Base-by-base conservation (phyloP, 352 stramenopile genomes). In the Phytophthora lateralis region DNA sequence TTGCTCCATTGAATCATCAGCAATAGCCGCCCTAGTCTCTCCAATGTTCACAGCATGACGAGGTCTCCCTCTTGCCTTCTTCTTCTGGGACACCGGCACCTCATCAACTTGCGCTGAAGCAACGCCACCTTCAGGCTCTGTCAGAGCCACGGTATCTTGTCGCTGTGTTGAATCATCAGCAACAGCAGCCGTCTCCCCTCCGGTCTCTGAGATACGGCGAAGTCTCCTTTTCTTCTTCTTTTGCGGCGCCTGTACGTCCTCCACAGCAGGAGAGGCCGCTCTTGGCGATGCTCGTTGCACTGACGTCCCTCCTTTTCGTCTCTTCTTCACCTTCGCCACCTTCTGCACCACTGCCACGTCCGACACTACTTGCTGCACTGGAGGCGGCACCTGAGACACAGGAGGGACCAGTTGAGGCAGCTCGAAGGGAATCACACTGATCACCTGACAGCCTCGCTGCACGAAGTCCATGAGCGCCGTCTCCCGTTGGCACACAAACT, bases 371-470 rank as follows among this genome's bases (percentile, higher is more conserved):
- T 50, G 20, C 21, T 41, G 35, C 15, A 41, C 18, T 42, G 1
- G 26, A 30, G 17, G 27, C 34, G 48, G 34, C 1, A 21, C 17
- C n/a, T 18, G 24, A 53, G 35, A 26, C 15, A 21, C 11, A 0
- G 30, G 20, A 20, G 35, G 17, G 8, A 26, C 27, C 18, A 49
- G 10, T 18, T 43, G 53, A 8, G 61, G 38, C n/a, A 77, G 60
- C 10, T 67, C 52, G 38, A 60, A 76, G 0, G 59, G 76, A 29
- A 85, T 71, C 10, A 85, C 69, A 55, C 60, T 76, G 20, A 85
- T 77, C 11, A 73, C 73, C 24, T 62, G 29, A 9, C 37, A 41
- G 0, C 76, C 70, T 12, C 50, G 41, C 26, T 58, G 47, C 11
- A 79, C 76, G 20, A 80, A 76, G 17, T 55, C 11, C 20, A 57